Conservation (phyloP, 1,284 basidiomycete species). For the Caloboletus firmus region DNA sequence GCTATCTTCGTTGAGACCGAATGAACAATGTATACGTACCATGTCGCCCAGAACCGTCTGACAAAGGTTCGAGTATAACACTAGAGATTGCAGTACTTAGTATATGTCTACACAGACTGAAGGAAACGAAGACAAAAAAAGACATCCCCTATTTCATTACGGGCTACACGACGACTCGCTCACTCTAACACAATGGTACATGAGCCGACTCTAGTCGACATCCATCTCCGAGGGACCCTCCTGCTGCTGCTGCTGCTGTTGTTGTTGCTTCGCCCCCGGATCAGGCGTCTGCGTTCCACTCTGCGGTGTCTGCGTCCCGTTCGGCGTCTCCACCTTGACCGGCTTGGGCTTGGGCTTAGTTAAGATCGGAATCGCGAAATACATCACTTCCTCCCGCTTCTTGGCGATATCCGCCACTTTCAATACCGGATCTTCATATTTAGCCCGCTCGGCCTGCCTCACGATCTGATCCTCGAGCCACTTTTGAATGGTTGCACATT, state of each 20-base stretch:
- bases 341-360: constrained; percentile 87
- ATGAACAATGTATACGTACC: background rate
- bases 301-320: constrained; percentile 61
- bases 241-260: constrained; percentile 35
- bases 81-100: constrained; percentile 11
- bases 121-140: background rate
- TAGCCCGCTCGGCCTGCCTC: constrained; percentile 81
- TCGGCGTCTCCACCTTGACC: constrained; percentile 52
- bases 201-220: constrained; percentile 54
- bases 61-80: background rate
- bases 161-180: background rate
- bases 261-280: constrained; percentile 37
- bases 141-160: background rate
- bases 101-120: constrained; percentile 17
- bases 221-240: constrained; percentile 75
- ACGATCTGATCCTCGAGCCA: constrained; percentile 92
- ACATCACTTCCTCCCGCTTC: constrained; percentile 87
- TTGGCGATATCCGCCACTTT: constrained; percentile 79
- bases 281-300: constrained; percentile 58
- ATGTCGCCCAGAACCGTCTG: background rate
- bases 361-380: constrained; percentile 81
- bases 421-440: constrained; percentile 84
- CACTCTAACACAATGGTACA: background rate
- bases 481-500: constrained; percentile 79
- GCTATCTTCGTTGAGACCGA: background rate